Conservation (phyloP, 2,329 filamentous ascomycete species). For the Diaporthe velutina region DNA sequence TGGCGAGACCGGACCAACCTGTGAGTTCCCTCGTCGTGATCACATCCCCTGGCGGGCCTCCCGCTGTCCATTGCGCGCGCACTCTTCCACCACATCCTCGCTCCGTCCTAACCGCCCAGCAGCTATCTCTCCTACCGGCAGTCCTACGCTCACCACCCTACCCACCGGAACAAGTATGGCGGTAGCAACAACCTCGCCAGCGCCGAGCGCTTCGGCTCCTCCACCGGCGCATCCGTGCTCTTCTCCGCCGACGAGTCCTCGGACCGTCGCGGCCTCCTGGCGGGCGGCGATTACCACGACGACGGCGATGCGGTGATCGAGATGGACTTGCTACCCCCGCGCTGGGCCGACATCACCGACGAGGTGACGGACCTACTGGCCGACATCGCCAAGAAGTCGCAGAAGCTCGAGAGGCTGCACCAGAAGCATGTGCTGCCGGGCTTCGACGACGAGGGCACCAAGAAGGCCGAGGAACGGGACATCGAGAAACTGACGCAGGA, state of each 20-base stretch:
- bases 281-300: constrained; percentile 80
- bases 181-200: constrained; percentile 58
- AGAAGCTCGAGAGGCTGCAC: constrained; percentile 90
- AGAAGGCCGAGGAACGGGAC: constrained; percentile 86
- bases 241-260: constrained; percentile 65
- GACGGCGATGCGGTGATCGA: constrained; percentile 97
- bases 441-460: constrained; percentile 94
- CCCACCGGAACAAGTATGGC: constrained; percentile 82
- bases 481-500: constrained; percentile 92
- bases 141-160: constrained; percentile 95
- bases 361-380: constrained; percentile 88
- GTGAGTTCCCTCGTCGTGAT: constrained; percentile 68
- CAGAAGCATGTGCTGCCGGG: constrained; percentile 97
- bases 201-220: constrained; percentile 64
- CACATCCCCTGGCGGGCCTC: neutral
- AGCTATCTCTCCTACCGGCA: constrained; percentile 99
- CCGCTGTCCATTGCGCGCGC: constrained; percentile 34
- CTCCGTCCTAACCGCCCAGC: constrained; percentile 36
- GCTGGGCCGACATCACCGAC: constrained; percentile 96
- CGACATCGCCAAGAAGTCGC: constrained; percentile 85
- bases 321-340: constrained; percentile 95
- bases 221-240: constrained; percentile 63
- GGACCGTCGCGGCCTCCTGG: constrained; percentile 83
- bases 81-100: neutral
- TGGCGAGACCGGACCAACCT: constrained; percentile 99